Percentiles rank a stretch among this genome's conserved stretches.
Evolutionary conservation across 495 filamentous ascomycete species (phyloP).

Genomic region (Lasiosphaeria hispida): DNA sequence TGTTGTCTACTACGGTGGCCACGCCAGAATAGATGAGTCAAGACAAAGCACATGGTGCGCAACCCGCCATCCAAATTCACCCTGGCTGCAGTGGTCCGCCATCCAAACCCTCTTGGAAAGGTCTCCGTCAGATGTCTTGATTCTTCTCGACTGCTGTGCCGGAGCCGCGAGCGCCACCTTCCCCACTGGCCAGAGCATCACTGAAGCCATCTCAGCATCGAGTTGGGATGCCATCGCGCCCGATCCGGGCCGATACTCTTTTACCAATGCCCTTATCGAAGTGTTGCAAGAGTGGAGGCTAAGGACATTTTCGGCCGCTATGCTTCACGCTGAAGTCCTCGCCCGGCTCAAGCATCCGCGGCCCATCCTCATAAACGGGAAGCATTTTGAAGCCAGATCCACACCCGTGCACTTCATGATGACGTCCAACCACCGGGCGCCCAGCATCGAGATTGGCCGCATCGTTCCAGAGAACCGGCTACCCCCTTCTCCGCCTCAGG

Average conservation of each 20-base stretch:
- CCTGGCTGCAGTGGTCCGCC: slow-evolving; percentile 53
- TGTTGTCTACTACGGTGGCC: slow-evolving; percentile 55
- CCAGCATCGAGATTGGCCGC: slow-evolving; percentile 48
- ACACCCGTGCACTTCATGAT: slow-evolving; percentile 55
- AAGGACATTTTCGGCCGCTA: slow-evolving; percentile 47
- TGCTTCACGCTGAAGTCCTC: slow-evolving; percentile 52
- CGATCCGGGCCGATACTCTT: slow-evolving; percentile 50
- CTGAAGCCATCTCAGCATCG: slow-evolving; percentile 53
- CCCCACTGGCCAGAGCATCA: slow-evolving; percentile 47
- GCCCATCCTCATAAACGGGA: slow-evolving; percentile 48
- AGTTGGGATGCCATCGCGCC: slow-evolving; percentile 53
- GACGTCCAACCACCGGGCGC: slow-evolving; percentile 51
- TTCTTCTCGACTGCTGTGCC: slow-evolving; percentile 54
- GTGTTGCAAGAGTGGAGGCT: slow-evolving; percentile 50
- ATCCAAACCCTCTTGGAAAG: slow-evolving; percentile 54
- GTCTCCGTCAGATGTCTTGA: slow-evolving; percentile 51
- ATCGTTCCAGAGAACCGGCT: slow-evolving; percentile 27
- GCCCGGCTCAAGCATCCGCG: slow-evolving; percentile 52
- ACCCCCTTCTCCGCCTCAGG: slow-evolving; percentile 34
- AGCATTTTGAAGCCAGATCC: slow-evolving; percentile 47
- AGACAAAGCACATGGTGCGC: slow-evolving; percentile 55
- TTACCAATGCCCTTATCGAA: slow-evolving; percentile 50
- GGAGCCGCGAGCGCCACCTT: slow-evolving; percentile 51
- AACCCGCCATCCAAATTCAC: slow-evolving; percentile 37
- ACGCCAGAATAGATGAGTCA: slow-evolving; percentile 50